Evolutionary conservation across 176 grass and related monocot species (phyloP), one percentile per base, ranked within the genome.

Genomic region (Bothriochloa decipiens): DNA sequence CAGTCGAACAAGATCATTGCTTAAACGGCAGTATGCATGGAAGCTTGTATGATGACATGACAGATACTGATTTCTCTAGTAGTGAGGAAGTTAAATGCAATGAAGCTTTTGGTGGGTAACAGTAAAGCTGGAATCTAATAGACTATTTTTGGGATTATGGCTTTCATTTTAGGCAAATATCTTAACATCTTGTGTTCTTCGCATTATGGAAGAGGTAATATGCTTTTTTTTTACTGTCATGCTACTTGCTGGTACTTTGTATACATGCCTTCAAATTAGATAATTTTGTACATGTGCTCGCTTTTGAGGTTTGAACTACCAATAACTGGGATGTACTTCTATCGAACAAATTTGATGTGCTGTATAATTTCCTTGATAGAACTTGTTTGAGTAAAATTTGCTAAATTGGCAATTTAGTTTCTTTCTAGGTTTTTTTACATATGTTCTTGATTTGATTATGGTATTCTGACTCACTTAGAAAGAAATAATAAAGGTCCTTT

Each of bases 91-190:
- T 72, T 83, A 82, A 90, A 68, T 82, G 45, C 27, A 77, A n/a
- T 71, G 88, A 86, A 82, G 78, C 83, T 82, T 85, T 86, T 27
- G 83, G 88, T 55, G 72, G 83, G 75, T 89, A 77, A 70, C 75
- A 71, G 9, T 71, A 77, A 37, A 49, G 20, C 20, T 70, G 29
- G 72, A 77, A 68, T 46, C 10, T 4, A 22, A 47, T 45, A 26
- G 13, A 37, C 46, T 81, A 29, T n/a, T 63, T 77, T 50, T 70
- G 20, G 65, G 86, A 70, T n/a, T 29, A 63, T 61, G 60, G 33
- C 33, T 22, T 73, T 39, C 57, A 28, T 70, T 32, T 84, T 29
- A 81, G 52, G 37, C 47, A 81, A 65, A 40, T 50, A 62, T 11
- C 12, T 69, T 35, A 69, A 17, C 80, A 25, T 5, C 61, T 16